phyloP scores from a whole-genome alignment of 2,329 filamentous ascomycete genomes.

The Falciphora oryzae region DNA sequence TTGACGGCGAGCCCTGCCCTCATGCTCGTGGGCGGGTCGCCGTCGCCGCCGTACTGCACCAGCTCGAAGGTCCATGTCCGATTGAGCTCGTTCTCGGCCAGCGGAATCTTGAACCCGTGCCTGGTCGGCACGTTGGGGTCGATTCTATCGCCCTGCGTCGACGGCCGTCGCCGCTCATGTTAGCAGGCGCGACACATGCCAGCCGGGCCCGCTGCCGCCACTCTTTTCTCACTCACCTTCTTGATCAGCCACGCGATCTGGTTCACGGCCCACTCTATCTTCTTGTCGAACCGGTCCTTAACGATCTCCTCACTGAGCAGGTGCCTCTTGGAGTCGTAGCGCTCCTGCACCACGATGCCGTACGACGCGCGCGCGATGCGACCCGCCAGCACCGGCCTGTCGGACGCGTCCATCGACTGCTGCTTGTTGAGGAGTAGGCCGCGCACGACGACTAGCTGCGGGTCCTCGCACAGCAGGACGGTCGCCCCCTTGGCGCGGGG shows the following conservation, averaged over 20 bases:
- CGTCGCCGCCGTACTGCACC: too few species aligned
- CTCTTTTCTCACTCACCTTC: neutral
- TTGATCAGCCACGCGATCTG: neutral
- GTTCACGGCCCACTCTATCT: conserved; percentile 28
- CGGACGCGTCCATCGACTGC: conserved; percentile 19
- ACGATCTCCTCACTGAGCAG: conserved; percentile 23
- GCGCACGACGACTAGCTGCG: conserved; percentile 49
- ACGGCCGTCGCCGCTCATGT: too few species aligned
- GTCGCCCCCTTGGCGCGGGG: conserved; percentile 11
- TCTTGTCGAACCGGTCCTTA: conserved; percentile 16
- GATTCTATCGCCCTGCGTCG: too few species aligned
- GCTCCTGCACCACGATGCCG: conserved; percentile 31
- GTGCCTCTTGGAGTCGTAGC: conserved; percentile 30
- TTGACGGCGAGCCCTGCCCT: conserved; percentile 25
- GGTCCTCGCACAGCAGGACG: conserved; percentile 42
- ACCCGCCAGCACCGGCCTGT: conserved; percentile 35
- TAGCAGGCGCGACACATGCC: too few species aligned
- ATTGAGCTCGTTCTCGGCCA: conserved; percentile 30
- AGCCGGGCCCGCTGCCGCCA: too few species aligned
- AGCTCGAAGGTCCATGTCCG: conserved; percentile 15
- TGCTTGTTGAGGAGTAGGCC: conserved; percentile 45
- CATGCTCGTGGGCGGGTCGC: conserved; percentile 28
- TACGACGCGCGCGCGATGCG: conserved; percentile 38
- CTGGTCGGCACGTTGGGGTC: neutral
- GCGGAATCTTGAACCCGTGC: conserved; percentile 21